Conservation (phyloP, 495 filamentous ascomycete genomes). For the Evernia prunastri region DNA sequence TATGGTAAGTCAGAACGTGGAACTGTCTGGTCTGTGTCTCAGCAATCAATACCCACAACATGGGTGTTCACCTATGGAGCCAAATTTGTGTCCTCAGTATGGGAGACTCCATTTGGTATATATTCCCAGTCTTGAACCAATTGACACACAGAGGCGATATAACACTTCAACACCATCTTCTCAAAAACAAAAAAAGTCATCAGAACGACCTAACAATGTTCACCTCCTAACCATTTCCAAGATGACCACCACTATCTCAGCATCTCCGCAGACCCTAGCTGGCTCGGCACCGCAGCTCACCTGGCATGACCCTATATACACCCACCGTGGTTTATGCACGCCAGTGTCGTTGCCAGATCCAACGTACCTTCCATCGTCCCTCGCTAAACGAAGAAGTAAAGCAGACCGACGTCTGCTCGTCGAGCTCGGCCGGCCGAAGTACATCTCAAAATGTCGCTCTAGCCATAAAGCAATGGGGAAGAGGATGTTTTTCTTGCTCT, state of each 20-base stretch:
- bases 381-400: background rate
- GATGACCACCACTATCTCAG: background rate
- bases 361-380: background rate
- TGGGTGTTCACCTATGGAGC: background rate
- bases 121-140: background rate
- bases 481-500: conserved; percentile 1
- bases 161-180: background rate
- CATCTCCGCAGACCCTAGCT: background rate
- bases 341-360: background rate
- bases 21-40: background rate
- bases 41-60: background rate
- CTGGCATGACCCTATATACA: background rate
- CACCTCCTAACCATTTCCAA: background rate
- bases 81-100: background rate
- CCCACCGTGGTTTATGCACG: background rate
- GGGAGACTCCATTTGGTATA: background rate
- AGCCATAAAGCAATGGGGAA: background rate
- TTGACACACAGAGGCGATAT: background rate
- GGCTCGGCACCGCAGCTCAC: background rate
- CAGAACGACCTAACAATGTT: background rate
- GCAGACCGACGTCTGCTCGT: background rate
- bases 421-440: background rate
- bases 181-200: background rate
- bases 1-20: background rate
- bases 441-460: background rate